Evolutionary conservation across 768 basidiomycete genomes (phyloP), one percentile per base, ranked within the genome.

Genomic region (Saitozyma podzolica): DNA sequence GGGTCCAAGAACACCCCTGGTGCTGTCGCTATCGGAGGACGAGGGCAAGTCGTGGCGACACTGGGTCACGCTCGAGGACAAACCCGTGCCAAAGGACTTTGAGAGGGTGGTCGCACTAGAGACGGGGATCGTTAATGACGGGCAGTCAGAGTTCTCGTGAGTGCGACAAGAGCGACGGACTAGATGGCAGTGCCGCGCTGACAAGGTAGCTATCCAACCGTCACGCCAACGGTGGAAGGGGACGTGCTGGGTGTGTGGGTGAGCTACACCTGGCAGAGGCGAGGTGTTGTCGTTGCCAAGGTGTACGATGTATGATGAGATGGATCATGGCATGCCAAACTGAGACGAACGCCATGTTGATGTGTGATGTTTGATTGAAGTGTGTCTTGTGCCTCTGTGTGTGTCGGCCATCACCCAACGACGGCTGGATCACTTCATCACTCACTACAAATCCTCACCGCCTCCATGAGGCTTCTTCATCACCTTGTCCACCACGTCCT

Each of bases 261-360:
- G 5, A 61, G 55, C 49, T 68, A 59, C 19, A 68, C 67, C 6
- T 68, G 63, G 63, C 63, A 68, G 50, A 61, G 67, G 58, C 37
- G 63, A 29, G 67, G 67, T 39, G 40, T 67, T 0, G 43, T 47
- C 14, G 58, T 63, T 3, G 47, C 43, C 42, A 63, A 60, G 56
- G 45, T 66, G 29, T 29, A 29, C 29, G 29, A 29, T 29, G 29
- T 5, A 29, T 29, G 29, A 29, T 29, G 29, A 29, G 29, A 29
- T n/a, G n/a, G n/a, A n/a, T n/a, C n/a, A n/a, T n/a, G n/a, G n/a
- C n/a, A n/a, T n/a, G n/a, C 29, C 29, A 29, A 5, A 29, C 5
- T 29, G 2, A 29, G 29, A 29, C 29, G 29, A 29, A 29, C 29
- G 29, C 29, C 29, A 5, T 29, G 29, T 29, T 29, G 29, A 29